Base-by-base conservation (phyloP, 2,329 filamentous ascomycete species). In the Colletotrichum chlorophyti region DNA sequence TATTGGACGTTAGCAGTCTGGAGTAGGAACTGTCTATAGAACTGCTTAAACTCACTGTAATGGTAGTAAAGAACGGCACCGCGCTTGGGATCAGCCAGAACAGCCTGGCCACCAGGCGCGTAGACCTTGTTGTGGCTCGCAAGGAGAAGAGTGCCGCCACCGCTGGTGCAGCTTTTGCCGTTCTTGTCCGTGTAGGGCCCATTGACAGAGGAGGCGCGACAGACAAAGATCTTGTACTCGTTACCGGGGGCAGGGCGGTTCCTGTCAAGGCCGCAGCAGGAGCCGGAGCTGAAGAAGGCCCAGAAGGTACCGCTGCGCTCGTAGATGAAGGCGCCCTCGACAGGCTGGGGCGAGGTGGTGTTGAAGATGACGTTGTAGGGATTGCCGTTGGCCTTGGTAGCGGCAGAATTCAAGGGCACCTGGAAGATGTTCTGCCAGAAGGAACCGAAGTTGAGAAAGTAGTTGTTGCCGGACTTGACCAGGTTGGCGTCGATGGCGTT, bases 401-500 rank as follows among this genome's bases (percentile, higher is more conserved):
- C 67, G 2, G 69, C 64, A 27, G 68, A 67, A 31, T 64, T 67
- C 69, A 90, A 79, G 31, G 75, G 67, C 1, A 84, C 83, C 66
- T 85, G 83, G 73, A 84, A 88, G 58, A 91, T 78, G 66, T 86
- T 82, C 6, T 74, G 70, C 86, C 87, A 91, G 78, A 89, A 91
- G 11, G 84, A 88, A 21, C 88, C 88, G 62, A 90, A 91, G 59
- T 78, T 84, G 68, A 87, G 72, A 55, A 79, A 78, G 63, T 80
- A 81, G 3, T 63, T 63, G 12, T 58, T 69, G 8, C 70, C 71
- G 3, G 70, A 75, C 10, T 74, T 66, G 59, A 85, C 70, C 3
- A 87, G 68, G 61, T 83, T 84, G 3, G 76, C 71, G 65, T 87
- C 89, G 65, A 91, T 87, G 38, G 83, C 81, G 64, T 87, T 87